phyloP scores from a whole-genome alignment of 345 rosid genomes.

The Murraya koenigii region DNA sequence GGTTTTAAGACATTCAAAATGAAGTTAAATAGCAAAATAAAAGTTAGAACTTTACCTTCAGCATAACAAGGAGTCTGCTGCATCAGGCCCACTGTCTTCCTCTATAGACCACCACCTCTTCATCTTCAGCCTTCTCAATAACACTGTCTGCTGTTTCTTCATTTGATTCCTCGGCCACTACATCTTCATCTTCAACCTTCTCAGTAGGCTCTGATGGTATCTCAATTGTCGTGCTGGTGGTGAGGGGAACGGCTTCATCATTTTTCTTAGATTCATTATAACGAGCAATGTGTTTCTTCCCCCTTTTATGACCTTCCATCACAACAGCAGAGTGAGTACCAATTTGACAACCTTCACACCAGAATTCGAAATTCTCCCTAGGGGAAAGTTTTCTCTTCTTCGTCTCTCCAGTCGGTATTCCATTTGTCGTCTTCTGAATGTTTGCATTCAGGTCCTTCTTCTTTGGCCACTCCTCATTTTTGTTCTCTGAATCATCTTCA shows the following conservation, averaged over 20 bases:
- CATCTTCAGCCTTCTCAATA: background rate
- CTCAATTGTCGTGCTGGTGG: background rate
- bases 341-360: conserved; percentile 55
- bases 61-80: too few species aligned
- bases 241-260: background rate
- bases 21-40: too few species aligned
- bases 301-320: conserved; percentile 45
- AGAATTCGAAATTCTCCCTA: conserved; percentile 25
- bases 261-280: conserved; percentile 20
- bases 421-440: conserved; percentile 1
- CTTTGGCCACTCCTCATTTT: background rate
- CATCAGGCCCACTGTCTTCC: too few species aligned
- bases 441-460: background rate
- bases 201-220: background rate
- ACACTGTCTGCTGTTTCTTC: background rate
- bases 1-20: background rate
- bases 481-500: conserved; percentile 1
- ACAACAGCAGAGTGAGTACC: conserved; percentile 26
- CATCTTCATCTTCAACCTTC: background rate
- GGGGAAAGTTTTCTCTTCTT: conserved; percentile 6
- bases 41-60: too few species aligned
- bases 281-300: conserved; percentile 44
- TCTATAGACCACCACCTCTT: background rate
- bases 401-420: background rate
- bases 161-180: background rate